Evolutionary conservation across 2,329 filamentous ascomycete species (phyloP), one percentile per base, ranked within the genome.

Genomic region (Hymenoscyphus albidus): DNA sequence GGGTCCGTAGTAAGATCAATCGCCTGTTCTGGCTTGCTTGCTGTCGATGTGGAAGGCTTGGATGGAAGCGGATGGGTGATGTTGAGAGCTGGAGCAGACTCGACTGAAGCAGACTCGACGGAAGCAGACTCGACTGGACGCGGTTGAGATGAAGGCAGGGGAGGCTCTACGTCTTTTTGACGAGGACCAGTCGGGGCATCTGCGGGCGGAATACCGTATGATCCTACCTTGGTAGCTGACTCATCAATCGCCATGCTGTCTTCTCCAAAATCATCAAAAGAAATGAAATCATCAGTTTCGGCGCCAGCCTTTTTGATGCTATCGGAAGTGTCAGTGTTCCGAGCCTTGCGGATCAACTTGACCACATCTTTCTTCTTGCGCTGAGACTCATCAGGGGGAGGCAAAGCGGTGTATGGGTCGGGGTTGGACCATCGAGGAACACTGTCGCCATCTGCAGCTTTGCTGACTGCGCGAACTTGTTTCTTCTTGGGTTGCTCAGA

Each of bases 381-480:
- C 48, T 85, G 82, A 5, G 80, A 82, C 62, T 93, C 89, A 69
- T 93, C 90, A 0, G 88, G 85, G 6, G 92, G 93, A 9, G 94
- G 94, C 10, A 97, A 81, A 1, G 87, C 90, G 5, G 92, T 96
- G 77, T 98, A 97, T 0, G 93, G 93, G 75, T 98, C 94, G 3
- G 94, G 93, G 71, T 98, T 98, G 4, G 93, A 97, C 94, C 94
- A 98, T 76, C 90, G 93, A 2, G 93, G 92, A 5, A 75, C 77
- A 62, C 72, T 70, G 14, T 80, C 78, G 62, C 81, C 74, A 67
- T 78, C 80, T 27, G 76, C 73, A n/a, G 78, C 74, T 9, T 75
- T 75, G 16, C 72, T 68, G 1, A 70, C 70, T 10, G 72, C 75
- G 10, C 80, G 79, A 2, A 74, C 74, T 12, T 81, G 80, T 71